Percentiles rank a stretch among this genome's conserved stretches.
Evolutionary conservation across 2,329 filamentous ascomycete species (phyloP).

Genomic region (Trichoderma gracile): DNA sequence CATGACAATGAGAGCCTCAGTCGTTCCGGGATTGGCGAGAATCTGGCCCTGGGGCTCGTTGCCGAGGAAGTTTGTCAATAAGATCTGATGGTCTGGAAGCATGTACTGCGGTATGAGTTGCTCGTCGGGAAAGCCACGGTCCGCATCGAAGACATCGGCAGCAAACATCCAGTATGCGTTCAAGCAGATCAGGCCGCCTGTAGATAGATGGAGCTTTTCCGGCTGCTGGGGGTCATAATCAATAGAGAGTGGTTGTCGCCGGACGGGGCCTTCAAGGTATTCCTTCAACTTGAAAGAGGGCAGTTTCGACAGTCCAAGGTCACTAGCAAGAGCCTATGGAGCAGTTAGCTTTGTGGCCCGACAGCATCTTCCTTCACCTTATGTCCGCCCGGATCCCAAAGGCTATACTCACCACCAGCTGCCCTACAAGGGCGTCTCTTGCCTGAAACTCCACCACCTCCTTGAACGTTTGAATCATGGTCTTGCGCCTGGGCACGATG

Average conservation of each 20-base stretch:
- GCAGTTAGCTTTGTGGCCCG: background rate
- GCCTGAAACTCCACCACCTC: conserved; percentile 62
- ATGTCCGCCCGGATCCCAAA: background rate
- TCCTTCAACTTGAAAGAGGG: conserved; percentile 50
- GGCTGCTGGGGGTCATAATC: conserved; percentile 50
- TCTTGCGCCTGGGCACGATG: conserved; percentile 61
- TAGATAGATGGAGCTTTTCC: conserved; percentile 58
- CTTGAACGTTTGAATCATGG: conserved; percentile 64
- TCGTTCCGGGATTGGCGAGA: conserved; percentile 52
- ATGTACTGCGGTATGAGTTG: conserved; percentile 60
- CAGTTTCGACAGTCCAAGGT: conserved; percentile 56
- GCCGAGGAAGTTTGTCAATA: conserved; percentile 57
- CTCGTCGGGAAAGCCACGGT: conserved; percentile 54
- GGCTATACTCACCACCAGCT: conserved; percentile 59
- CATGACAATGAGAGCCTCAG: conserved; percentile 61
- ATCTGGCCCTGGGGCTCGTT: conserved; percentile 53
- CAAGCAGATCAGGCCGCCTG: conserved; percentile 59
- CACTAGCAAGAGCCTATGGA: conserved; percentile 61
- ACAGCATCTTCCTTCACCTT: background rate
- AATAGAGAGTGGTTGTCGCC: conserved; percentile 48
- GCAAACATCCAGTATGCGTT: conserved; percentile 65
- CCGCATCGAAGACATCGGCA: conserved; percentile 59
- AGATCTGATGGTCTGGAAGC: conserved; percentile 59
- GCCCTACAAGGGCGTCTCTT: conserved; percentile 67
- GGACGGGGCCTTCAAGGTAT: conserved; percentile 44